Conservation (phyloP, 257 asterid genomes). For the Nyctanthes arbortristis region DNA sequence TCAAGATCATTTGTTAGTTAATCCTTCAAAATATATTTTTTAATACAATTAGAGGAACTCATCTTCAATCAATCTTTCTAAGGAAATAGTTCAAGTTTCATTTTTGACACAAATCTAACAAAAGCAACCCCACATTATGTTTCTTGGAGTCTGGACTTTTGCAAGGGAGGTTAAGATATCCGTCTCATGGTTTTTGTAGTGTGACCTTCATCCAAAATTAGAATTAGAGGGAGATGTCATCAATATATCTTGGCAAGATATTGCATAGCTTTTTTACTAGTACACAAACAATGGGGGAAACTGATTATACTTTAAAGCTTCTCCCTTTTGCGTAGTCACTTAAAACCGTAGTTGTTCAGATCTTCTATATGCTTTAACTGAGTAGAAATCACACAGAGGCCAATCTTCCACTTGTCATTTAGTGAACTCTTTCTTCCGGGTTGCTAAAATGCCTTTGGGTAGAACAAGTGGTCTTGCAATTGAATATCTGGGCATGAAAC, state of each 20-base stretch:
- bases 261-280: slow-evolving; percentile 40
- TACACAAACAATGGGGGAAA: slow-evolving; percentile 78
- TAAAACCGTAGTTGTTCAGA: slow-evolving; percentile 75
- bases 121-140: too few species aligned
- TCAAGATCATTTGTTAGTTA: too few species aligned
- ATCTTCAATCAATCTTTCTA: too few species aligned
- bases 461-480: slow-evolving; percentile 87
- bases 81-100: too few species aligned
- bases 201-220: slow-evolving; percentile 93
- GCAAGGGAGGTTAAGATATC: slow-evolving; percentile 84
- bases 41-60: too few species aligned
- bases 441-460: slow-evolving; percentile 78
- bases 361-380: slow-evolving; percentile 83
- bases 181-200: slow-evolving; percentile 85
- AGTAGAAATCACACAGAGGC: slow-evolving; percentile 77
- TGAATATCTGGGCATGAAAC: slow-evolving; percentile 92
- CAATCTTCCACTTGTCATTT: slow-evolving; percentile 89
- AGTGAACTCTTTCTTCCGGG: slow-evolving; percentile 78
- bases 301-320: slow-evolving; percentile 84
- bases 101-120: too few species aligned
- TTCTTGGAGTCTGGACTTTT: slow-evolving; percentile 76
- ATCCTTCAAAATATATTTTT: too few species aligned
- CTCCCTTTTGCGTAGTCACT: slow-evolving; percentile 65
- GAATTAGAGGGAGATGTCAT: slow-evolving; percentile 66
- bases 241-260: slow-evolving; percentile 63